Conservation (phyloP, 2,329 filamentous ascomycete genomes). For the Aspergillus vadensis region DNA sequence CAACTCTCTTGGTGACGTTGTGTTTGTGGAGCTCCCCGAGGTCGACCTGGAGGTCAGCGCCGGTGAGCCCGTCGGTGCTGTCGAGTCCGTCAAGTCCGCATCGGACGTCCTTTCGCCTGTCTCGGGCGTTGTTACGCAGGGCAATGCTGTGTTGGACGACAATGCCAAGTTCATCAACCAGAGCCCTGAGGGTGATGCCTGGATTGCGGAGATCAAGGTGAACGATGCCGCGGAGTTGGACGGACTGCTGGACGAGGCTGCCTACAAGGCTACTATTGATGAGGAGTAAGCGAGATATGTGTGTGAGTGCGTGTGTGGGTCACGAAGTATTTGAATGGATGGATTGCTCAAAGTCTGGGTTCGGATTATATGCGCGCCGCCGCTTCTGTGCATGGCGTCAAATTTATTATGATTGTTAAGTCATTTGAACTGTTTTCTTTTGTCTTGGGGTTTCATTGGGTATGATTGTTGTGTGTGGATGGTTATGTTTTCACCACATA, state of each 20-base stretch:
- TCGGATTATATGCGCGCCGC: not conserved
- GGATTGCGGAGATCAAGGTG: slow-evolving; percentile 88
- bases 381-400: not conserved
- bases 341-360: not conserved
- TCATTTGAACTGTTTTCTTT: not conserved
- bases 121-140: slow-evolving; percentile 70
- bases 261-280: slow-evolving; percentile 73
- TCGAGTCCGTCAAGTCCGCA: slow-evolving; percentile 98
- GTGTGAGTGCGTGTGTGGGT: slow-evolving; percentile 1
- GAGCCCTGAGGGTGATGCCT: slow-evolving; percentile 85
- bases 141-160: slow-evolving; percentile 76
- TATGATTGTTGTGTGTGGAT: not conserved
- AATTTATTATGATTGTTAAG: not conserved
- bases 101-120: slow-evolving; percentile 94
- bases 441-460: not conserved
- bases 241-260: slow-evolving; percentile 71
- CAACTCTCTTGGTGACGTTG: slow-evolving; percentile 89
- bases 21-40: slow-evolving; percentile 92
- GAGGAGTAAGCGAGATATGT: slow-evolving; percentile 43
- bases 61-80: slow-evolving; percentile 86
- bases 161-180: slow-evolving; percentile 87
- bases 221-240: slow-evolving; percentile 71
- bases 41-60: slow-evolving; percentile 66
- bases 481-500: not conserved
- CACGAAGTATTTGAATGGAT: slow-evolving; percentile 15